Percentiles rank a stretch among this genome's conserved stretches.
These are phyloP conservation scores for Termitomyces titanicus DNA, from an alignment of 768 basidiomycete genomes.

Conservation along the genomic window DNA sequence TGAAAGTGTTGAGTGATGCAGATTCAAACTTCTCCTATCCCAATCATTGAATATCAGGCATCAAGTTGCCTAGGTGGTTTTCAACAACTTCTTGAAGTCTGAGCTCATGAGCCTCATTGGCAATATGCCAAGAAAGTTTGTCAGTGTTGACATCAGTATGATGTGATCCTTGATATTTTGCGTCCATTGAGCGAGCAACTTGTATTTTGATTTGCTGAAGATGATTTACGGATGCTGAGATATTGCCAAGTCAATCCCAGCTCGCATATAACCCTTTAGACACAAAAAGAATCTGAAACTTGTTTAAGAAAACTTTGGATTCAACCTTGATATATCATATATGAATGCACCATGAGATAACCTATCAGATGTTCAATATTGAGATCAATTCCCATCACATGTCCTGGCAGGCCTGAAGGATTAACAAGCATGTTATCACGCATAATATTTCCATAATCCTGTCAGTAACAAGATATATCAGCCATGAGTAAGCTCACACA, in stretches of 20 bases:
- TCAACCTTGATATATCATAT: too few species aligned
- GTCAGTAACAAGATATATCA: too few species aligned
- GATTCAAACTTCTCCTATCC: slow-evolving; percentile 22
- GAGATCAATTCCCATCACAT: slow-evolving; percentile 30
- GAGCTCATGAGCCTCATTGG: slow-evolving; percentile 13
- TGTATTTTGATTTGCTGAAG: slow-evolving; percentile 26
- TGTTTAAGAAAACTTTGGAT: too few species aligned
- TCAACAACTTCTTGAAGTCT: slow-evolving; percentile 3
- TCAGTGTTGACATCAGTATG: slow-evolving; percentile 20
- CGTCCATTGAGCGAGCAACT: slow-evolving; percentile 16
- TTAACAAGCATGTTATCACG: slow-evolving; percentile 33
- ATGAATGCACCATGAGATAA: slow-evolving; percentile 27
- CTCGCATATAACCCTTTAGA: slow-evolving; percentile 26
- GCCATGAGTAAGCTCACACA: too few species aligned
- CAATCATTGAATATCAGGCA: slow-evolving; percentile 9
- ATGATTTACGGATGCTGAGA: slow-evolving; percentile 24
- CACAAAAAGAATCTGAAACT: slow-evolving; percentile 19
- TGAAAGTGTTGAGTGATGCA: slow-evolving; percentile 26
- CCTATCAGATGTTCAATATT: slow-evolving; percentile 36
- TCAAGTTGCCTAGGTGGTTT: slow-evolving; percentile 6
- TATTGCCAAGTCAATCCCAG: slow-evolving; percentile 30
- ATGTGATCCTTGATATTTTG: slow-evolving; percentile 20
- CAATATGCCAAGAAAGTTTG: slow-evolving; percentile 19
- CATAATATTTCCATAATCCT: slow-evolving; percentile 36
- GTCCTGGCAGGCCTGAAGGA: slow-evolving; percentile 24